These are phyloP conservation scores for Paralagenidium karlingii DNA, from an alignment of 352 stramenopile genomes.

Conservation along the genomic window DNA sequence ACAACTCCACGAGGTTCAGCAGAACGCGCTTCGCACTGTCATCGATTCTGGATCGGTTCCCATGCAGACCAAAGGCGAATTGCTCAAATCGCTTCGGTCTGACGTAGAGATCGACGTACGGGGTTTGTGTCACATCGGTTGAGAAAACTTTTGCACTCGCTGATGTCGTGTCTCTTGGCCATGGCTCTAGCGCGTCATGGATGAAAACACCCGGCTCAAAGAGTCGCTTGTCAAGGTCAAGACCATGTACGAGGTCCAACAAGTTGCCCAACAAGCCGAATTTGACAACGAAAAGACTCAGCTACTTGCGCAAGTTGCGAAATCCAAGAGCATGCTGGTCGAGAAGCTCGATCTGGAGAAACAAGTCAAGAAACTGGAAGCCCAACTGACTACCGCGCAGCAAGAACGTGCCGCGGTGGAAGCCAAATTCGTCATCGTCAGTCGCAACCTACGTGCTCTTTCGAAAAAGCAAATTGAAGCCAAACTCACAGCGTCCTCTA, in stretches of 20 bases:
- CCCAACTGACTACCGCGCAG: constrained; percentile 2
- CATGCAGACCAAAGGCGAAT: too few species aligned
- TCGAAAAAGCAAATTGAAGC: neutral
- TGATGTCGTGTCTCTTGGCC: too few species aligned
- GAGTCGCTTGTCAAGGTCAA: constrained; percentile 55
- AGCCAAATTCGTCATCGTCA: neutral
- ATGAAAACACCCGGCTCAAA: constrained; percentile 54
- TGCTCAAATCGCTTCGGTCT: too few species aligned
- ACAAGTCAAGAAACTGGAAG: constrained; percentile 1
- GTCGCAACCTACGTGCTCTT: neutral
- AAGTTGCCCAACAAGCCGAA: constrained; percentile 20
- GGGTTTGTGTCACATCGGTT: too few species aligned
- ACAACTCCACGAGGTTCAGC: too few species aligned
- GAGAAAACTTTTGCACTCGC: neutral
- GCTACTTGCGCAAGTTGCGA: too few species aligned
- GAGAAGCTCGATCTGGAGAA: constrained; percentile 3
- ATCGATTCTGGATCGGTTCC: too few species aligned
- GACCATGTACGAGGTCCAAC: constrained; percentile 46
- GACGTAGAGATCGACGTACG: too few species aligned
- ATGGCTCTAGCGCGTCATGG: too few species aligned
- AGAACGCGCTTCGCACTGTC: too few species aligned
- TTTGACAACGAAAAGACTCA: constrained; percentile 26
- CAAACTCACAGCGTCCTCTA: neutral
- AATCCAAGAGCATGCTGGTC: constrained; percentile 1
- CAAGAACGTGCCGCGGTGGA: neutral